A percentile compares a stretch with the other conserved stretches of the same genome.
These are phyloP conservation scores for Macadamia integrifolia DNA, from an alignment of 164 flowering plant species.

Conservation along the genomic window DNA sequence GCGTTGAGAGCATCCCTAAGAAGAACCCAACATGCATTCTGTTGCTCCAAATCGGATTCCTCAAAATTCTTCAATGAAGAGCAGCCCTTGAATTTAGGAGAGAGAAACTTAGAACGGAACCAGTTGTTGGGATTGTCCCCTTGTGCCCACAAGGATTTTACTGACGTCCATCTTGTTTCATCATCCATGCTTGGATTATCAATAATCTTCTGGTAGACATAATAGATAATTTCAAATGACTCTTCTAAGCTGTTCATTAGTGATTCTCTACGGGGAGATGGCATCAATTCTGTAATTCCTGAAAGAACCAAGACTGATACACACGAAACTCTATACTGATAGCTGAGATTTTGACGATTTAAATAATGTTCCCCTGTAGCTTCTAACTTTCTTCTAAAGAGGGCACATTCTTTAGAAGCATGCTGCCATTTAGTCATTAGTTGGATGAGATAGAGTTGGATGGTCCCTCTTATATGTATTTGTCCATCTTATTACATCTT, in stretches of 20 bases:
- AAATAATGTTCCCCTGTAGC: background rate
- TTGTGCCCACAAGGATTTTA: background rate
- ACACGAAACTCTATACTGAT: background rate
- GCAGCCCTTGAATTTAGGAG: background rate
- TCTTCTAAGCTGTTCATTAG: background rate
- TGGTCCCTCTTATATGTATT: background rate
- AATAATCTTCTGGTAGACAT: background rate
- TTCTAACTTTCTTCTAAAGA: background rate
- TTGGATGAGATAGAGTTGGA: background rate
- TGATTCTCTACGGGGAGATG: background rate
- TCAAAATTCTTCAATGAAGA: too few species aligned
- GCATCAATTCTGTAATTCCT: background rate
- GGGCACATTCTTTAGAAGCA: background rate
- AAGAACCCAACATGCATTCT: too few species aligned
- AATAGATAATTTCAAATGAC: conserved; percentile 6
- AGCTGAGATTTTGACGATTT: background rate
- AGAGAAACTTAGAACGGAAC: background rate
- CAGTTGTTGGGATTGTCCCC: background rate
- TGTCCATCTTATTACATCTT: too few species aligned
- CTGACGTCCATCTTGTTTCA: conserved; percentile 4
- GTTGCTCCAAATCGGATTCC: too few species aligned
- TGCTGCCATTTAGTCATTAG: background rate
- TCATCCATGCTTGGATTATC: background rate
- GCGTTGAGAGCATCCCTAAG: too few species aligned
- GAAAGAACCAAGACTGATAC: conserved; percentile 7